Conservation (phyloP, 441 rosid species). For the Gossypium aridum region DNA sequence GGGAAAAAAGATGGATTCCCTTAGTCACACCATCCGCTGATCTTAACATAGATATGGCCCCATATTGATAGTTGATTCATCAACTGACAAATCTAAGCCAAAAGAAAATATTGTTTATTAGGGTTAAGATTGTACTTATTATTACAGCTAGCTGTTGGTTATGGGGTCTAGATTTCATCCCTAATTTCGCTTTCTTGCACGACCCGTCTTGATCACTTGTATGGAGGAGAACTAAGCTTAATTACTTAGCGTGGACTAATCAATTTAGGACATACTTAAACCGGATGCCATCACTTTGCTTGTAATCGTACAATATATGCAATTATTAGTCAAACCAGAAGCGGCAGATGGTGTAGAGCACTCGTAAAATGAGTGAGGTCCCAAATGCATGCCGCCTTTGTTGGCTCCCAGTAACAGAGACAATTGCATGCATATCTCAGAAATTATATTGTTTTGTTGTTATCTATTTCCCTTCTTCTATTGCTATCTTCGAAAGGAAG, state of each 20-base stretch:
- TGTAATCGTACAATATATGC: background rate
- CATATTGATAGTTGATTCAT: background rate
- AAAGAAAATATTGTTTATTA: background rate
- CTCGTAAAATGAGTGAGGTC: conserved; percentile 21
- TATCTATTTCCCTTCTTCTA: background rate
- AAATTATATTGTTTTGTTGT: background rate
- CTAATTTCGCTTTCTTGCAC: background rate
- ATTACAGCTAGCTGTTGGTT: conserved; percentile 4
- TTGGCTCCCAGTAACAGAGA: background rate
- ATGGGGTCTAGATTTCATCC: background rate
- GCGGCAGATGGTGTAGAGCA: conserved; percentile 24
- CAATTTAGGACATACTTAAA: background rate
- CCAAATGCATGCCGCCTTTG: conserved; percentile 1
- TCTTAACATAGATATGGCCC: background rate
- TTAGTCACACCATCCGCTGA: background rate
- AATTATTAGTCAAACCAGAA: background rate
- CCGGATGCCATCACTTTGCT: background rate
- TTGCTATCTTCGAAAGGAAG: background rate
- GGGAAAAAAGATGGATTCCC: background rate
- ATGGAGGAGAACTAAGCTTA: background rate
- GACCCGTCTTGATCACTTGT: background rate
- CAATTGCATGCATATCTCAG: conserved; percentile 7
- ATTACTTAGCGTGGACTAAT: background rate
- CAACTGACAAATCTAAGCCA: conserved; percentile 1
- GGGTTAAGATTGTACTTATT: background rate